Percentiles rank a stretch among this genome's conserved stretches.
phyloP scores from a whole-genome alignment of 805 yeast species.

The Hanseniaspora thailandica region DNA sequence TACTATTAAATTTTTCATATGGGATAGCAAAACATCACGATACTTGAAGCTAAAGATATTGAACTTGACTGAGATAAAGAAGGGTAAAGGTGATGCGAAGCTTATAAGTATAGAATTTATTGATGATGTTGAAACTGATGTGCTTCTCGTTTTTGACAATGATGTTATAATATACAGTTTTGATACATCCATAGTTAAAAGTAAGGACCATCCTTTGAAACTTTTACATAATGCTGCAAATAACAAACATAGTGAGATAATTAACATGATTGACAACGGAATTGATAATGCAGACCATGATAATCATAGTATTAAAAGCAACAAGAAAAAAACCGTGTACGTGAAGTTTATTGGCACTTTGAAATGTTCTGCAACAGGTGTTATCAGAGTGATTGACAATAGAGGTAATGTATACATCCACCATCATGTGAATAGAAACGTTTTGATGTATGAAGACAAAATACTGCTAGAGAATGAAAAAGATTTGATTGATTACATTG shows the following conservation, averaged over 20 bases:
- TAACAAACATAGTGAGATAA: background rate
- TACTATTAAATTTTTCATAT: slow-evolving; percentile 1
- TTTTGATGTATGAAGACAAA: background rate
- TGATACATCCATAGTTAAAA: background rate
- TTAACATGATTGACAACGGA: background rate
- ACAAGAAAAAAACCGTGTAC: background rate
- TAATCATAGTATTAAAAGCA: background rate
- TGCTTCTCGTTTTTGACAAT: background rate
- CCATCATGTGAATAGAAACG: background rate
- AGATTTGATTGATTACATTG: background rate
- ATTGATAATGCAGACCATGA: background rate
- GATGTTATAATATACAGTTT: background rate
- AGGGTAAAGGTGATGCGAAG: background rate
- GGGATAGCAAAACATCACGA: background rate
- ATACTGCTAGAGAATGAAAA: background rate
- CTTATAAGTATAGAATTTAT: background rate
- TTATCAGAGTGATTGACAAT: background rate
- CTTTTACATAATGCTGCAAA: background rate
- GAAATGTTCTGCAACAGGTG: background rate
- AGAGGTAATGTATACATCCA: slow-evolving; percentile 8
- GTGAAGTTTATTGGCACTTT: background rate
- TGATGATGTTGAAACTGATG: background rate
- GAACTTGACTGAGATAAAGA: background rate
- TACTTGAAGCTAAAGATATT: background rate
- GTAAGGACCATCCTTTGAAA: background rate